Percentiles rank a stretch among this genome's conserved stretches.
phyloP scores from a whole-genome alignment of 1,284 basidiomycete genomes.

The Mycena sp. region DNA sequence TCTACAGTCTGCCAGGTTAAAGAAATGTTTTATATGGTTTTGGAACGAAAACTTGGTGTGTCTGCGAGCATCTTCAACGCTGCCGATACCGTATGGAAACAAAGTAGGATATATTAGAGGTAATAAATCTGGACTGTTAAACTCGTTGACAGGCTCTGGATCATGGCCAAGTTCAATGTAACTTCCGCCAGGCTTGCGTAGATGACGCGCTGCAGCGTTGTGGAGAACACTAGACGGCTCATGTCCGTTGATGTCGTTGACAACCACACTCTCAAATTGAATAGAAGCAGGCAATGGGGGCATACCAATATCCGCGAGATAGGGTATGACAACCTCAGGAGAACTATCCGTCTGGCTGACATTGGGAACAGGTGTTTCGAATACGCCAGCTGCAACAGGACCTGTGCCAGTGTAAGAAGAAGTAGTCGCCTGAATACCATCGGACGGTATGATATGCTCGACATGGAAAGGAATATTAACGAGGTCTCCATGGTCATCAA shows the following conservation, averaged over 20 bases:
- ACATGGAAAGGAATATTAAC: constrained; percentile 23
- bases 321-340: no score
- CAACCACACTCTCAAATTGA: constrained; percentile 40
- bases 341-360: no score
- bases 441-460: no score
- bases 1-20: constrained; percentile 39
- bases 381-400: no score
- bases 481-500: constrained; percentile 15
- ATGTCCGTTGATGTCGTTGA: constrained; percentile 41
- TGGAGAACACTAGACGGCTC: constrained; percentile 38
- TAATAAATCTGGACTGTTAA: constrained; percentile 41
- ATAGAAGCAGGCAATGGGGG: no score
- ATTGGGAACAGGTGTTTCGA: no score
- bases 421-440: no score
- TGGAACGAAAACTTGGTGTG: constrained; percentile 32
- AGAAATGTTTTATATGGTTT: constrained; percentile 39
- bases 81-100: constrained; percentile 50
- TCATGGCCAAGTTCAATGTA: constrained; percentile 42
- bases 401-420: no score
- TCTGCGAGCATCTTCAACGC: constrained; percentile 40
- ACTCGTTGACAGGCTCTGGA: constrained; percentile 40
- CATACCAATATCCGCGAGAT: no score
- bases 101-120: constrained; percentile 46
- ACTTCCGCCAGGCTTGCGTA: constrained; percentile 37
- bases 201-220: constrained; percentile 43